Evolutionary conservation across 306 rosid species (phyloP).

Genomic region (Sindora glabra): DNA sequence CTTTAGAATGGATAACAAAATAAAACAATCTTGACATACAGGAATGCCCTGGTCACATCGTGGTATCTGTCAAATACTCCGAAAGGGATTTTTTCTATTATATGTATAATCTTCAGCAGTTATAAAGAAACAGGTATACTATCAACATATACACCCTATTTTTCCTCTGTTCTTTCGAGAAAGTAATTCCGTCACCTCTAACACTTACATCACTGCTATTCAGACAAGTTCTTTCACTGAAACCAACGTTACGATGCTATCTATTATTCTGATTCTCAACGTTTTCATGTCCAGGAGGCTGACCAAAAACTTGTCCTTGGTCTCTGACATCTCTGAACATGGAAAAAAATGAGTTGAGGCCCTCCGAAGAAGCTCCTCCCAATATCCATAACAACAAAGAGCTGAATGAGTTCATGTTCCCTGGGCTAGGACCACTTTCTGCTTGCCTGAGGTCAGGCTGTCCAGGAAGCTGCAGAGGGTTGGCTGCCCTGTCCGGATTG

Average conservation of each 20-base stretch:
- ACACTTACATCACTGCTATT: conserved; percentile 14
- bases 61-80: no score
- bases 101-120: background rate
- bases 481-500: conserved; percentile 31
- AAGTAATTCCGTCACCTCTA: conserved; percentile 2
- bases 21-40: no score
- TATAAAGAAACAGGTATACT: background rate
- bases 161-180: conserved; percentile 1
- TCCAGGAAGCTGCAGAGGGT: conserved; percentile 39
- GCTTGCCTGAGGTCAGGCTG: conserved; percentile 54
- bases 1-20: no score
- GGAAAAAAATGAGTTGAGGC: conserved; percentile 75
- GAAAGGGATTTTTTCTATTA: no score
- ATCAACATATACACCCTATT: background rate
- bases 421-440: conserved; percentile 62
- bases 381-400: conserved; percentile 82
- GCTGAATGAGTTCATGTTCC: conserved; percentile 67
- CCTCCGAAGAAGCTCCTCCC: conserved; percentile 92
- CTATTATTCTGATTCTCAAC: conserved; percentile 32
- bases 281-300: conserved; percentile 33
- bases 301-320: conserved; percentile 67
- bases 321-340: conserved; percentile 89
- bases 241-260: conserved; percentile 19
- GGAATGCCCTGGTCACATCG: no score
- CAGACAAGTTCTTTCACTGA: conserved; percentile 10